phyloP scores from a whole-genome alignment of 306 rosid species.

The Gynostemma pentaphyllum region DNA sequence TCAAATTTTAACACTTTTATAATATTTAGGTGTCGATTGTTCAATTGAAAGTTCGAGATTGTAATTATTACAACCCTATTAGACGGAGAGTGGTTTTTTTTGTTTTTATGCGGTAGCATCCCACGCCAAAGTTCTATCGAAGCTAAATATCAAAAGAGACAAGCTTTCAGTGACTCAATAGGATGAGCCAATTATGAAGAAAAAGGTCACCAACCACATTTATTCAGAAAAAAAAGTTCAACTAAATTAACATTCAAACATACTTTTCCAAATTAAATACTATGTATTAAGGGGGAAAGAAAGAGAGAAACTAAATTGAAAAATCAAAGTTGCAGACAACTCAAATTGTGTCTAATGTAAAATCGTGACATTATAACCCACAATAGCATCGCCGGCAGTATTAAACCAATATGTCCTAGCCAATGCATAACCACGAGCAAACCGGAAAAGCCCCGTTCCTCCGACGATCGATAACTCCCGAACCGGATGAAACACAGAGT shows the following conservation, averaged over 20 bases:
- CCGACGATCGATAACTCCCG: slow-evolving; percentile 76
- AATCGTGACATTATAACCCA: slow-evolving; percentile 61
- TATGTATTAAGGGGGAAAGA: not conserved
- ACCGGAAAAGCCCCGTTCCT: slow-evolving; percentile 65
- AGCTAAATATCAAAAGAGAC: too few species aligned
- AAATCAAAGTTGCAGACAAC: not conserved
- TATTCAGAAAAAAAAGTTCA: too few species aligned
- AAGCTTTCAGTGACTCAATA: too few species aligned
- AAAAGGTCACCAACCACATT: too few species aligned
- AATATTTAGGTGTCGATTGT: too few species aligned
- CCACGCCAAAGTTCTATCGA: too few species aligned
- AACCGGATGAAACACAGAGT: slow-evolving; percentile 25
- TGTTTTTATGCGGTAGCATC: too few species aligned
- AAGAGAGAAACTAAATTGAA: not conserved
- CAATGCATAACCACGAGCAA: slow-evolving; percentile 63
- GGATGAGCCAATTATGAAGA: too few species aligned
- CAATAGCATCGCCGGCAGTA: slow-evolving; percentile 59
- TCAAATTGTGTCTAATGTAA: slow-evolving; percentile 21
- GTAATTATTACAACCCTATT: too few species aligned
- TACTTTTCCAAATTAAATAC: not conserved
- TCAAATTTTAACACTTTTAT: too few species aligned
- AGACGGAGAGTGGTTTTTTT: too few species aligned
- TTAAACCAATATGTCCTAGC: slow-evolving; percentile 45
- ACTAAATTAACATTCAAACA: not conserved
- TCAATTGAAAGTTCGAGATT: too few species aligned